Conservation (phyloP, 805 yeast genomes). For the Lachancea cidri region DNA sequence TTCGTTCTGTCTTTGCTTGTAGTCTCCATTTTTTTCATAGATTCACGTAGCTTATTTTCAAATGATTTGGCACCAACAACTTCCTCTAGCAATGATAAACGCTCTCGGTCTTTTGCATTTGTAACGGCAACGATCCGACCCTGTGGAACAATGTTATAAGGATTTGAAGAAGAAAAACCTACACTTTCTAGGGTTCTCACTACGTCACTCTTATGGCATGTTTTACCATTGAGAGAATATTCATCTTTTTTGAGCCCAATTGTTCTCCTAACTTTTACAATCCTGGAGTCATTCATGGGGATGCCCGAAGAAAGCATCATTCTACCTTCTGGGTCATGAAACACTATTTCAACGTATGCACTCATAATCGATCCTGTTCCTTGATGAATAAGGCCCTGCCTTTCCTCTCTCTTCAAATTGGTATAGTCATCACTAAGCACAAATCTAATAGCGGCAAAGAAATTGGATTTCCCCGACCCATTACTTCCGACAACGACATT, state of each 20-base stretch:
- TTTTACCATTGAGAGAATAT: slow-evolving; percentile 73
- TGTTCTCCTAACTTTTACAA: slow-evolving; percentile 75
- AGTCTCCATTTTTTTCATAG: slow-evolving; percentile 70
- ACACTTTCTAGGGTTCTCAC: slow-evolving; percentile 83
- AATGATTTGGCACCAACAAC: slow-evolving; percentile 94
- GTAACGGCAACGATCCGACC: slow-evolving; percentile 87
- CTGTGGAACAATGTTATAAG: slow-evolving; percentile 95
- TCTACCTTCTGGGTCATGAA: slow-evolving; percentile 74
- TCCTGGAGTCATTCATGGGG: slow-evolving; percentile 44
- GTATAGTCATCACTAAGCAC: slow-evolving; percentile 87
- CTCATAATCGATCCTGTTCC: slow-evolving; percentile 88
- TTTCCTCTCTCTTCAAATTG: slow-evolving; percentile 75
- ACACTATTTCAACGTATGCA: slow-evolving; percentile 85
- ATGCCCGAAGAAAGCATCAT: slow-evolving; percentile 51
- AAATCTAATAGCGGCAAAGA: slow-evolving; percentile 91
- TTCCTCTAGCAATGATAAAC: slow-evolving; percentile 74
- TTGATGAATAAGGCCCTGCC: slow-evolving; percentile 83
- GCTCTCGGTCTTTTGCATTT: slow-evolving; percentile 80
- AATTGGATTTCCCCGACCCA: slow-evolving; percentile 96
- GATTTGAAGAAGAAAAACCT: slow-evolving; percentile 85
- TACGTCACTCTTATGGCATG: slow-evolving; percentile 75
- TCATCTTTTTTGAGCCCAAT: slow-evolving; percentile 93
- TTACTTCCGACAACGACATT: slow-evolving; percentile 89
- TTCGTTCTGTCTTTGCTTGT: slow-evolving; percentile 65
- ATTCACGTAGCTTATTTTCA: slow-evolving; percentile 73